These are phyloP conservation scores for Yamadazyma conglobata DNA, from an alignment of 1,139 yeast species.

Conservation along the genomic window DNA sequence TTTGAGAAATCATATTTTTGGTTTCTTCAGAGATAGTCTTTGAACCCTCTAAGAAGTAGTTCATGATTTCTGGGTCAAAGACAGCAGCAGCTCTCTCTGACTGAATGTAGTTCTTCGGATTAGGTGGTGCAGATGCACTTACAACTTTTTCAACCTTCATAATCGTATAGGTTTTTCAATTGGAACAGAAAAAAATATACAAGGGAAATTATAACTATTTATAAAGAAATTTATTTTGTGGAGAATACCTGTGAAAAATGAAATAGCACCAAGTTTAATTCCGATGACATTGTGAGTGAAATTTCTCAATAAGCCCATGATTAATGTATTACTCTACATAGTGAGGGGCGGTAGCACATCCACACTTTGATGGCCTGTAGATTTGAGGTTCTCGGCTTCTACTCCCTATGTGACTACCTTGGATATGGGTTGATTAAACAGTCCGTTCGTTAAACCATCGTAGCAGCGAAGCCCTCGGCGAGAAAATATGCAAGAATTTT, in stretches of 20 bases:
- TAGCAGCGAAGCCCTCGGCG: too few species aligned
- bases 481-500: too few species aligned
- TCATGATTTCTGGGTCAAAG: conserved; percentile 45
- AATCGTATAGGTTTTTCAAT: background rate
- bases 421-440: too few species aligned
- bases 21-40: conserved; percentile 32
- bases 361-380: too few species aligned
- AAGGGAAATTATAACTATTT: conserved; percentile 1
- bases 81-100: conserved; percentile 32
- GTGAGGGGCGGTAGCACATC: too few species aligned
- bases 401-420: too few species aligned
- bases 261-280: background rate
- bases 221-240: conserved; percentile 9
- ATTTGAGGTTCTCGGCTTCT: too few species aligned
- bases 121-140: conserved; percentile 25
- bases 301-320: too few species aligned
- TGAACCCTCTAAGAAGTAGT: conserved; percentile 46
- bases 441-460: too few species aligned
- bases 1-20: conserved; percentile 36
- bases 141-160: conserved; percentile 14
- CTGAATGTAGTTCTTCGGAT: conserved; percentile 35
- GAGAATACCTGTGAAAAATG: conserved; percentile 10
- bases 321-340: too few species aligned
- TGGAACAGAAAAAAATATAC: background rate
- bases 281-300: too few species aligned